A percentile compares a stretch with the other conserved stretches of the same genome.
Conservation (phyloP, 2,329 filamentous ascomycete genomes). For the Zymoseptoria passerinii region DNA sequence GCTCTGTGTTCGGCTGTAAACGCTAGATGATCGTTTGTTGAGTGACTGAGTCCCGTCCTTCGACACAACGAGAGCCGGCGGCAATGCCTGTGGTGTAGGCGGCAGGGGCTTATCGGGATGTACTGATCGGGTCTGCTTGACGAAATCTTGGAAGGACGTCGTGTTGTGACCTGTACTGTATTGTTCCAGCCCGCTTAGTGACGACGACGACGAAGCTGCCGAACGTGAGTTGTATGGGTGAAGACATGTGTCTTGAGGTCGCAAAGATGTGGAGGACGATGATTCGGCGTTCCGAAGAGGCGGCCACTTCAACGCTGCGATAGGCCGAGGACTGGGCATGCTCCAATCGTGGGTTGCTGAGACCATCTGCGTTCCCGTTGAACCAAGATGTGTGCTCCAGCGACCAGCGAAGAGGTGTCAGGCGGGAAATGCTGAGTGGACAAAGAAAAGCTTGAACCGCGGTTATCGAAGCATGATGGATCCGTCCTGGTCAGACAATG, state of each 20-base stretch:
- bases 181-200: slow-evolving; percentile 20
- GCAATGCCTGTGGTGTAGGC: slow-evolving; percentile 17
- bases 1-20: slow-evolving; percentile 28
- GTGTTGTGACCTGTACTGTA: slow-evolving; percentile 11
- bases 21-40: slow-evolving; percentile 25
- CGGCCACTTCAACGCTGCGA: slow-evolving; percentile 10
- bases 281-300: slow-evolving; percentile 6
- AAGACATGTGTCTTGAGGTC: slow-evolving; percentile 1
- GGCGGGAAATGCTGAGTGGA: background rate
- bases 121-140: slow-evolving; percentile 24
- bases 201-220: slow-evolving; percentile 15
- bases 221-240: slow-evolving; percentile 6
- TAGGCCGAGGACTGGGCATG: background rate
- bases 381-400: background rate
- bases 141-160: slow-evolving; percentile 26
- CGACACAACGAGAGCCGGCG: background rate
- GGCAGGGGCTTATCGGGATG: slow-evolving; percentile 27
- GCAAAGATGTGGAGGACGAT: slow-evolving; percentile 5
- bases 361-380: background rate
- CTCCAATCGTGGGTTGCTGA: background rate
- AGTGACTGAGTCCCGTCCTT: background rate
- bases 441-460: background rate
- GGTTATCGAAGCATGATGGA: background rate
- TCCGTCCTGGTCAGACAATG: background rate
- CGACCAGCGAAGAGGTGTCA: background rate